phyloP scores from a whole-genome alignment of 768 basidiomycete species.

The Xerocomellus dryophilus region DNA sequence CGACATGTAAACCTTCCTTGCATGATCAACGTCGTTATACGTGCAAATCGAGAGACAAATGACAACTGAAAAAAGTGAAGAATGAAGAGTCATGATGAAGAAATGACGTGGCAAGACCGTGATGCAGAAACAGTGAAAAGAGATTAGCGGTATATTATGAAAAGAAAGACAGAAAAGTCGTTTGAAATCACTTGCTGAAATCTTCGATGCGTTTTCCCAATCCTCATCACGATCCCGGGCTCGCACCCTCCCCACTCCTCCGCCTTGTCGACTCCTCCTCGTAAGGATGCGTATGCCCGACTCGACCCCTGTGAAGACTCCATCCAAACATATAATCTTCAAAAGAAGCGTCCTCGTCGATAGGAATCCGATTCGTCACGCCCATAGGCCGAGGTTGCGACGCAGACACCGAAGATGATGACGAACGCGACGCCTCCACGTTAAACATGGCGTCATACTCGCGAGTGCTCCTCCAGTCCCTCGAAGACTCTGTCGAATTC shows the following conservation, averaged over 20 bases:
- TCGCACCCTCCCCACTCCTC: slow-evolving; percentile 5
- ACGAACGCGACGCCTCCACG: slow-evolving; percentile 16
- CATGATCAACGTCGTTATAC: slow-evolving; percentile 3
- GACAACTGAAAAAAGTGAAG: too few relatives aligned
- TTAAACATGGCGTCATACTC: slow-evolving; percentile 10
- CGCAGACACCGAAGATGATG: slow-evolving; percentile 5
- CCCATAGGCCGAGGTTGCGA: slow-evolving; percentile 12
- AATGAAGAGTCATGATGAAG: too few relatives aligned
- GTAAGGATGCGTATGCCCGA: not conserved
- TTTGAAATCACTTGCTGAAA: not conserved
- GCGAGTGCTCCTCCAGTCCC: slow-evolving; percentile 15
- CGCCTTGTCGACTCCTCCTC: slow-evolving; percentile 6
- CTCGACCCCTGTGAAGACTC: not conserved
- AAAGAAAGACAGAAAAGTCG: not conserved
- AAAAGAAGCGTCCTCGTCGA: slow-evolving; percentile 18
- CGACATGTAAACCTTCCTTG: not conserved
- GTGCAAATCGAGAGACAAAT: slow-evolving; percentile 4
- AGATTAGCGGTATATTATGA: slow-evolving; percentile 1
- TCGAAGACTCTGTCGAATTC: slow-evolving; percentile 8
- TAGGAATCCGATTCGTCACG: slow-evolving; percentile 18
- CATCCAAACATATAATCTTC: slow-evolving; percentile 20
- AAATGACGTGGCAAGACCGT: not conserved
- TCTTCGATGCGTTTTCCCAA: not conserved
- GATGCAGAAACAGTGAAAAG: not conserved
- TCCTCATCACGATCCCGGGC: slow-evolving; percentile 2